phyloP scores from a whole-genome alignment of 306 rosid species.

The Alnus rubra region DNA sequence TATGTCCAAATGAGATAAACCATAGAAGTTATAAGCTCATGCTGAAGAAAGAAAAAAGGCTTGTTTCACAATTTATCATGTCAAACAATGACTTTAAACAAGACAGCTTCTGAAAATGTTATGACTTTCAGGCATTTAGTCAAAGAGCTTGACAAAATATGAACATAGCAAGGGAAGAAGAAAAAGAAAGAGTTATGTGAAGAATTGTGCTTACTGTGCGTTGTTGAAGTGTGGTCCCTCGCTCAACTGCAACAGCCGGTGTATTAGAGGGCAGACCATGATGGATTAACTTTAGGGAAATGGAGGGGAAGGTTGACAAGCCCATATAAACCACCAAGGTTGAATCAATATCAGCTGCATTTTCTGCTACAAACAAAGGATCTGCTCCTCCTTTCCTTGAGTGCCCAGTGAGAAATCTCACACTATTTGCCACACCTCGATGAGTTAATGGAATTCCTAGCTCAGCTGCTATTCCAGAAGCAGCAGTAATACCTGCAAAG shows the following conservation, averaged over 20 bases:
- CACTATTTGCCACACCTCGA: conserved; percentile 78
- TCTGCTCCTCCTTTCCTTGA: conserved; percentile 89
- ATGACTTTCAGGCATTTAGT: background rate
- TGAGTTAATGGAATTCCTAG: conserved; percentile 92
- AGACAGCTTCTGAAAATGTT: background rate
- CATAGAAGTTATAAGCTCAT: background rate
- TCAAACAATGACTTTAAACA: background rate
- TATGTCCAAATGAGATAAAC: background rate
- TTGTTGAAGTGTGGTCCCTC: conserved; percentile 90
- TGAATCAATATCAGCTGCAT: conserved; percentile 83
- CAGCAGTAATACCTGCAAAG: conserved; percentile 85
- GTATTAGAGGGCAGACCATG: conserved; percentile 77
- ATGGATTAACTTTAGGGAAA: conserved; percentile 74
- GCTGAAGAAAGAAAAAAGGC: too few relatives aligned
- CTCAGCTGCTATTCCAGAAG: conserved; percentile 93
- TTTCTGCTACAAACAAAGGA: conserved; percentile 89
- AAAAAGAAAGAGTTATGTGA: background rate
- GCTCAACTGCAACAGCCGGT: conserved; percentile 90
- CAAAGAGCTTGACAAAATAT: background rate
- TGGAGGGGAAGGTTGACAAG: conserved; percentile 84
- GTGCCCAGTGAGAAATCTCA: conserved; percentile 90
- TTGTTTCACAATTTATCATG: background rate
- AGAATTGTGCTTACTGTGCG: conserved; percentile 57
- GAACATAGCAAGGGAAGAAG: conserved; percentile 3
- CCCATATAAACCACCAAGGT: conserved; percentile 97